Evolutionary conservation across 495 filamentous ascomycete genomes (phyloP).

Genomic region (Oidiodendron maius): DNA sequence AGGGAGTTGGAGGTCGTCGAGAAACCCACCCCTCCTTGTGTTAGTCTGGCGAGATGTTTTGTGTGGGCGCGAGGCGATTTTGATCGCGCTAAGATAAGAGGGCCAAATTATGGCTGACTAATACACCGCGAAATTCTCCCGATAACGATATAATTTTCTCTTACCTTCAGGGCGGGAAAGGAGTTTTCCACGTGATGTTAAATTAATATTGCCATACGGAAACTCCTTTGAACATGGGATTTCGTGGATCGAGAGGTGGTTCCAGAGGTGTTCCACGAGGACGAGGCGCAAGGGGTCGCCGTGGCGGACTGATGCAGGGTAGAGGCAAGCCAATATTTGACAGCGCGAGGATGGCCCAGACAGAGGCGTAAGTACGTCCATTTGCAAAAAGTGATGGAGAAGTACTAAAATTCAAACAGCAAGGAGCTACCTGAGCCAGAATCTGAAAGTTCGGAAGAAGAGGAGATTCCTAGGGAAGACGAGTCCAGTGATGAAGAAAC

Average conservation of each 20-base stretch:
- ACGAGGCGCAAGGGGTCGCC: constrained; percentile 26
- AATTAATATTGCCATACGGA: too few relatives aligned
- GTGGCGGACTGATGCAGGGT: constrained; percentile 27
- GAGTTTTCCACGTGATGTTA: too few relatives aligned
- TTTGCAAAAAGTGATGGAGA: not conserved
- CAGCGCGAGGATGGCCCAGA: constrained; percentile 27
- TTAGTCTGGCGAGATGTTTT: not conserved
- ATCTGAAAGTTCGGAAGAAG: constrained; percentile 36
- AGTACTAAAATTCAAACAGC: constrained; percentile 8
- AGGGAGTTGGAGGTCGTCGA: constrained; percentile 1
- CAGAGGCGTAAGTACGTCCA: constrained; percentile 22
- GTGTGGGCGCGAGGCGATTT: constrained; percentile 4
- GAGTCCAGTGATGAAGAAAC: constrained; percentile 33
- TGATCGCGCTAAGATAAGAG: constrained; percentile 18
- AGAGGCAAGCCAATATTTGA: constrained; percentile 31
- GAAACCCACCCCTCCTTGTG: not conserved
- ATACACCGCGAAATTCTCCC: too few relatives aligned
- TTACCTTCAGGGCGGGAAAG: too few relatives aligned
- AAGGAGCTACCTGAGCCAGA: constrained; percentile 19
- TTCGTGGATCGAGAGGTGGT: constrained; percentile 20
- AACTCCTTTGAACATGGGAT: constrained; percentile 16
- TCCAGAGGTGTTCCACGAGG: constrained; percentile 18
- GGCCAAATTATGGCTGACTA: too few relatives aligned
- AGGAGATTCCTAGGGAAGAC: constrained; percentile 30
- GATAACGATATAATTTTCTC: not conserved